These are phyloP conservation scores for Kalmusia sp. DNA, from an alignment of 2,329 filamentous ascomycete species.

Conservation along the genomic window DNA sequence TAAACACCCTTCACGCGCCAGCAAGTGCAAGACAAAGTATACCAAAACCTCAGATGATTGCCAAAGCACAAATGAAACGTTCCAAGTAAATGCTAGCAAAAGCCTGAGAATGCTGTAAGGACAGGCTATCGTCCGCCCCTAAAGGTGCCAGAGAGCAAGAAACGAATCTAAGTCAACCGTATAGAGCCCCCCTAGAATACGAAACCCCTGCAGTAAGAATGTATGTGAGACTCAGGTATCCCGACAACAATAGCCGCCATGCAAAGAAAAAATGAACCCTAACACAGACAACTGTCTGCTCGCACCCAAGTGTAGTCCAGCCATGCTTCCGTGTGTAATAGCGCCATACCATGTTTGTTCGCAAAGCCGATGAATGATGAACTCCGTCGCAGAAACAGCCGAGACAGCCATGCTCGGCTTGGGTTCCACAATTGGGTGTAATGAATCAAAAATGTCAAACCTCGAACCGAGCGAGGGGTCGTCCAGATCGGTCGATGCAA, in stretches of 20 bases:
- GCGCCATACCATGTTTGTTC: conserved; percentile 40
- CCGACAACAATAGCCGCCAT: conserved; percentile 31
- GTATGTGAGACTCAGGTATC: conserved; percentile 21
- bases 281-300: conserved; percentile 23
- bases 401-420: conserved; percentile 14
- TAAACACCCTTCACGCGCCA: conserved; percentile 16
- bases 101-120: conserved; percentile 33
- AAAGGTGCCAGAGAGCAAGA: conserved; percentile 27
- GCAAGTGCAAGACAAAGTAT: conserved; percentile 14
- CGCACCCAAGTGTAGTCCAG: conserved; percentile 28
- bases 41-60: conserved; percentile 15
- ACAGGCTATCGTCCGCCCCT: conserved; percentile 38
- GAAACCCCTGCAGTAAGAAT: conserved; percentile 13
- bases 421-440: conserved; percentile 19
- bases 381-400: conserved; percentile 29
- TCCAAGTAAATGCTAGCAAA: conserved; percentile 31
- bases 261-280: conserved; percentile 23
- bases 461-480: conserved; percentile 16
- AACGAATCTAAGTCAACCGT: conserved; percentile 31
- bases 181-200: conserved; percentile 14
- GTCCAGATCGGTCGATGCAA: conserved; percentile 19
- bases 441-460: conserved; percentile 10
- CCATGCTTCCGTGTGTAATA: conserved; percentile 33
- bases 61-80: conserved; percentile 21
- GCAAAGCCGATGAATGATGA: conserved; percentile 30